A percentile compares a stretch with the other conserved stretches of the same genome.
These are phyloP conservation scores for Eleusine coracana DNA, from an alignment of 176 grass and related monocot genomes.

Conservation along the genomic window DNA sequence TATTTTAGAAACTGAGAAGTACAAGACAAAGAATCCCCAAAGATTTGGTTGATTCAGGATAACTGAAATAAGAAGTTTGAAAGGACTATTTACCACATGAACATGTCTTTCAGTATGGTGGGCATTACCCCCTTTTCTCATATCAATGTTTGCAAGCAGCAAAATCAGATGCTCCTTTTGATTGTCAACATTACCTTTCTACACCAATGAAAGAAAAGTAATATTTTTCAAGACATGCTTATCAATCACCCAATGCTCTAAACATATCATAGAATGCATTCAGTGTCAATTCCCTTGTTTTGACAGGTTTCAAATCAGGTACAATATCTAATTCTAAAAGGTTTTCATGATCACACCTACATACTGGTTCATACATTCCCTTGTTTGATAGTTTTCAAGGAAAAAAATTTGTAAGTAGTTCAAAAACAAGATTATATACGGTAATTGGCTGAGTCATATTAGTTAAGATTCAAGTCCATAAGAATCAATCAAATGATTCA, in stretches of 20 bases:
- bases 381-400: no score
- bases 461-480: background rate
- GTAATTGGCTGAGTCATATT: background rate
- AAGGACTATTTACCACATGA: conserved; percentile 33
- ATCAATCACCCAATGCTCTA: background rate
- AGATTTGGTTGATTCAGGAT: conserved; percentile 12
- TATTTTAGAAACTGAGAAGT: conserved; percentile 8
- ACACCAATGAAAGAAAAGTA: conserved; percentile 43
- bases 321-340: no score
- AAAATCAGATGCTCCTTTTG: conserved; percentile 99
- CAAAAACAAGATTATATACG: no score
- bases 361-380: no score
- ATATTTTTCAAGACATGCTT: conserved; percentile 3
- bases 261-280: background rate
- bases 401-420: no score
- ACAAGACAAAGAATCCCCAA: background rate
- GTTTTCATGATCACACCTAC: no score
- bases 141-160: conserved; percentile 81
- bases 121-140: conserved; percentile 17
- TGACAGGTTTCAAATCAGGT: no score
- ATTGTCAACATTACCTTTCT: conserved; percentile 97
- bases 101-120: background rate
- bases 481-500: background rate
- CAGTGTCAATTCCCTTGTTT: background rate
- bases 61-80: conserved; percentile 6